Evolutionary conservation across 257 asterid genomes (phyloP).

Genomic region (Perilla frutescens): DNA sequence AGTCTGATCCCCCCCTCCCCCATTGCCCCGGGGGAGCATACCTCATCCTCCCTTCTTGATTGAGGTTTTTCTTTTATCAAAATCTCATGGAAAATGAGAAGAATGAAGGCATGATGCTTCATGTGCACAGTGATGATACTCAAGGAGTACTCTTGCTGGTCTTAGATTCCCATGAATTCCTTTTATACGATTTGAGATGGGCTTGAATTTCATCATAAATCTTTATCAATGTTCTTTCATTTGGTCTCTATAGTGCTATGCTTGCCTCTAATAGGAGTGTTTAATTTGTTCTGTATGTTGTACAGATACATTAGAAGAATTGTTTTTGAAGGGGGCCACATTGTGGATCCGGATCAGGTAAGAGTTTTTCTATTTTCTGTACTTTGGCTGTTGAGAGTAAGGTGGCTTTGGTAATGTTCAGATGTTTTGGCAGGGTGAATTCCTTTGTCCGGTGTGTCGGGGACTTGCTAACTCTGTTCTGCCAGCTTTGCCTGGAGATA

Average conservation of each 20-base stretch:
- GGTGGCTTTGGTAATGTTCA: slow-evolving; percentile 35
- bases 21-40: too few species aligned
- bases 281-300: slow-evolving; percentile 27
- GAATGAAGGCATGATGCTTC: too few species aligned
- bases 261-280: slow-evolving; percentile 24
- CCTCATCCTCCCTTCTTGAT: too few species aligned
- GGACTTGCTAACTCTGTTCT: slow-evolving; percentile 91
- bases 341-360: slow-evolving; percentile 99
- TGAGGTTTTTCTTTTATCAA: too few species aligned
- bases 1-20: too few species aligned
- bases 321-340: slow-evolving; percentile 94
- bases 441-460: slow-evolving; percentile 98
- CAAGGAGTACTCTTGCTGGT: not conserved
- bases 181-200: slow-evolving; percentile 6
- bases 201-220: slow-evolving; percentile 8
- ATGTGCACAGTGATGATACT: too few species aligned
- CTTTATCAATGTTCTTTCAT: slow-evolving; percentile 14
- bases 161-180: not conserved
- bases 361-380: slow-evolving; percentile 22
- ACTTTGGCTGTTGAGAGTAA: slow-evolving; percentile 32
- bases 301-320: slow-evolving; percentile 78
- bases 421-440: slow-evolving; percentile 78
- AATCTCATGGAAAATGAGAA: too few species aligned
- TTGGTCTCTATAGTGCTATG: slow-evolving; percentile 8
- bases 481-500: slow-evolving; percentile 65